A percentile compares a stretch with the other conserved stretches of the same genome.
Conservation (phyloP, 306 rosid species). For the Glycyrrhiza uralensis region DNA sequence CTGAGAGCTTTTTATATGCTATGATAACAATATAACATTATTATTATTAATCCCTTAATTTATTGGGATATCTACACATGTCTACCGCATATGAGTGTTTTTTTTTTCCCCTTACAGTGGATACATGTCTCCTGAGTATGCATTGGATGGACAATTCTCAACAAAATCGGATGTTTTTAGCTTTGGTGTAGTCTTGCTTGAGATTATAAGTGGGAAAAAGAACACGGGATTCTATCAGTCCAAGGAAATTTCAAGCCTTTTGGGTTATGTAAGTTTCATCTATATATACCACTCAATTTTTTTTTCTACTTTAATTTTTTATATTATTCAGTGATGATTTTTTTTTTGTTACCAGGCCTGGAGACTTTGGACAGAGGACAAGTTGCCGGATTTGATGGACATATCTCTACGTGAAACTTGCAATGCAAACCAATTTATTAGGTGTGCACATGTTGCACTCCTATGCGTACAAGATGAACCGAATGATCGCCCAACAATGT, state of each 20-base stretch:
- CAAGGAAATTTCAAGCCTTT: constrained; percentile 32
- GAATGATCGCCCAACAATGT: constrained; percentile 45
- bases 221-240: constrained; percentile 35
- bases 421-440: constrained; percentile 23
- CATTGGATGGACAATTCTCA: neutral
- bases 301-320: neutral
- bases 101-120: neutral
- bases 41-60: too few relatives aligned
- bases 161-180: constrained; percentile 1
- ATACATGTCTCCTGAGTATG: neutral
- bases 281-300: neutral
- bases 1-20: neutral
- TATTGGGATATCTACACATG: neutral
- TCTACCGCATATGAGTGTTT: neutral
- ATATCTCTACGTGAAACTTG: constrained; percentile 25
- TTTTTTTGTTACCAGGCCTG: constrained; percentile 10
- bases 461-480: constrained; percentile 58
- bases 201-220: constrained; percentile 44
- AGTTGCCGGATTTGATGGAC: constrained; percentile 44
- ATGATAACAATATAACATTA: too few relatives aligned
- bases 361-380: constrained; percentile 48
- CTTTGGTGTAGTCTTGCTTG: neutral
- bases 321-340: neutral
- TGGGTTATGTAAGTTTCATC: constrained; percentile 38
- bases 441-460: constrained; percentile 39